Percentiles rank a stretch among this genome's conserved stretches.
These are phyloP conservation scores for Triangularia verruculosa DNA, from an alignment of 2,329 filamentous ascomycete genomes.

Conservation along the genomic window DNA sequence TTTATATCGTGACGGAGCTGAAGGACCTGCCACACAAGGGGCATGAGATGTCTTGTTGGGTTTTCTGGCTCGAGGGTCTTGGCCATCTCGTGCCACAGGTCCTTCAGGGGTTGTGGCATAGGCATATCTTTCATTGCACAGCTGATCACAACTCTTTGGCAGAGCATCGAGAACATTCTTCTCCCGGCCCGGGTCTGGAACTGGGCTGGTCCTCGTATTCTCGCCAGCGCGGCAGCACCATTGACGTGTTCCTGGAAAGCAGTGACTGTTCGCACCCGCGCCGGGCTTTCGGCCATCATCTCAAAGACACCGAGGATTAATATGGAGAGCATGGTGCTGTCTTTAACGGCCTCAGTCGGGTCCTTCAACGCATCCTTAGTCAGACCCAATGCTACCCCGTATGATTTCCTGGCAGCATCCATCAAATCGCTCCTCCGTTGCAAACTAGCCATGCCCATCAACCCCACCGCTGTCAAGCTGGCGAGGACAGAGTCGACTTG, in stretches of 20 bases:
- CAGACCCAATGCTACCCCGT: conserved; percentile 49
- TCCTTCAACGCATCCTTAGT: conserved; percentile 49
- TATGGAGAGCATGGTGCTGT: conserved; percentile 52
- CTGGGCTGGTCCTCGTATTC: conserved; percentile 47
- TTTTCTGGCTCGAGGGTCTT: conserved; percentile 36
- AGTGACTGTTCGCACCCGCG: conserved; percentile 45
- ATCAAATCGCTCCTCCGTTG: conserved; percentile 42
- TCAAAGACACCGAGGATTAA: conserved; percentile 55
- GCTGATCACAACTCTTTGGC: conserved; percentile 49
- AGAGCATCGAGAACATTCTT: conserved; percentile 54
- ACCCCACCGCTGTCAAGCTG: conserved; percentile 54
- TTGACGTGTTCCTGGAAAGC: conserved; percentile 54
- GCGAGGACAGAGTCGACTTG: conserved; percentile 47
- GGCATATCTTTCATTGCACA: conserved; percentile 49
- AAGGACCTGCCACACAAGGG: conserved; percentile 44
- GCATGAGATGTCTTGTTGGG: conserved; percentile 43
- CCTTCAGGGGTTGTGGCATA: conserved; percentile 46
- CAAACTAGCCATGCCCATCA: conserved; percentile 50
- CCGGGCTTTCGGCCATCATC: conserved; percentile 47
- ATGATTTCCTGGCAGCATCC: conserved; percentile 48
- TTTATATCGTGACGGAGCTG: conserved; percentile 48
- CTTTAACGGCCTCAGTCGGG: conserved; percentile 43
- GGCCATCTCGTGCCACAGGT: conserved; percentile 44
- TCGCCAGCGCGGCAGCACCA: conserved; percentile 50
- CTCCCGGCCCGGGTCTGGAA: conserved; percentile 45